Base-by-base conservation (phyloP, 2,329 filamentous ascomycete genomes). In the Magnaporthales sp. region DNA sequence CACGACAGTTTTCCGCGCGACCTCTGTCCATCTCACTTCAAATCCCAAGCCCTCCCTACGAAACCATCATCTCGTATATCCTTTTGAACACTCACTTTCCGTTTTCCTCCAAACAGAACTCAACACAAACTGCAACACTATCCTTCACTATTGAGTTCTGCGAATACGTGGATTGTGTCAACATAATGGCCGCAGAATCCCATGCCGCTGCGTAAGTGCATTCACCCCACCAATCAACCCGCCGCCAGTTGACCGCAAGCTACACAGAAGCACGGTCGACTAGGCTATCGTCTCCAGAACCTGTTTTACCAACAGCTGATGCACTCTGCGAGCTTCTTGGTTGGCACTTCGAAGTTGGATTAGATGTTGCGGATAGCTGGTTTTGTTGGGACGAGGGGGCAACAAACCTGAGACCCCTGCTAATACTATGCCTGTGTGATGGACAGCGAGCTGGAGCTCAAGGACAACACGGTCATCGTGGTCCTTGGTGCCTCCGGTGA, bases 401-500 rank as follows among this genome's bases (percentile, higher is more conserved):
- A 13, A 29, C 24, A 54, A 15, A 26, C 38, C 9, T 27, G 38
- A 26, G 24, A 22, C 26, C 4, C 19, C 10, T 54, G 32, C 63
- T 64, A 64, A 64, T 54, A 29, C 38, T 30, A 32, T n/a, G 30
- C 62, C 9, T 60, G 26, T 27, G 24, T 8, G 26, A 27, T n/a
- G 22, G 31, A 54, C 78, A 96, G 92, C 77, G 89, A 87, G 75
- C 85, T 96, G 80, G 95, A 99, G 87, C 89, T 99, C 76, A 99
- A 97, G 86, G 92, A 98, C 77, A 96, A 99, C 86, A 99, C 95
- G 71, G 87, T 93, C 77, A 96, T 99, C 75, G 87, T 99, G 75
- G 95, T 99, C 74, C 89, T 99, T 72, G 95, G 95, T 75, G 95
- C 95, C 71, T 99, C 95, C 66, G 95, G 95, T 75, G 95, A 99